Evolutionary conservation across 176 grass and related monocot genomes (phyloP).

Genomic region (Cenchrus purpureus): DNA sequence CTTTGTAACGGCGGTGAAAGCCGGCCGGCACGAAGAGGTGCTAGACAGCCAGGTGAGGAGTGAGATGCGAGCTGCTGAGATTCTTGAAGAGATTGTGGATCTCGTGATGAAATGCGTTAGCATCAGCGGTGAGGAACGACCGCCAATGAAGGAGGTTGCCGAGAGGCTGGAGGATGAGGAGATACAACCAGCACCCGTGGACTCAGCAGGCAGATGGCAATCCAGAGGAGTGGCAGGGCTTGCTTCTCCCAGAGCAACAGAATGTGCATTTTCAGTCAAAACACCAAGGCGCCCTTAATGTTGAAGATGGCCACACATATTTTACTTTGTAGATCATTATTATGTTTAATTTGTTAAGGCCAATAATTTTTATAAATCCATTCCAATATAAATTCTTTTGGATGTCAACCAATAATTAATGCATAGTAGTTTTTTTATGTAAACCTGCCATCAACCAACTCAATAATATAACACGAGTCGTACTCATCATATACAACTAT

Average conservation of each 20-base stretch:
- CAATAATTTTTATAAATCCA: background rate
- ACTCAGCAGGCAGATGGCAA: constrained; percentile 6
- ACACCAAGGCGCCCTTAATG: constrained; percentile 35
- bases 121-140: constrained; percentile 60
- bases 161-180: constrained; percentile 49
- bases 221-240: constrained; percentile 33
- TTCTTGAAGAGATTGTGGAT: constrained; percentile 38
- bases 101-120: constrained; percentile 56
- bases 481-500: too few relatives aligned
- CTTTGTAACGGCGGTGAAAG: constrained; percentile 46
- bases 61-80: constrained; percentile 18
- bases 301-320: constrained; percentile 31
- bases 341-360: background rate
- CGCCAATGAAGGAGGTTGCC: constrained; percentile 59
- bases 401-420: background rate
- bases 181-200: constrained; percentile 35
- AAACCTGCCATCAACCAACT: too few relatives aligned
- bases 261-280: constrained; percentile 31
- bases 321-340: constrained; percentile 4
- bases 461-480: too few relatives aligned
- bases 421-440: too few relatives aligned
- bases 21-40: constrained; percentile 35
- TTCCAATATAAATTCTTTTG: background rate
- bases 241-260: constrained; percentile 39
- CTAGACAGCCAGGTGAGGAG: constrained; percentile 45